These are phyloP conservation scores for Teunomyces lycoperdinae DNA, from an alignment of 805 yeast genomes.

Conservation along the genomic window DNA sequence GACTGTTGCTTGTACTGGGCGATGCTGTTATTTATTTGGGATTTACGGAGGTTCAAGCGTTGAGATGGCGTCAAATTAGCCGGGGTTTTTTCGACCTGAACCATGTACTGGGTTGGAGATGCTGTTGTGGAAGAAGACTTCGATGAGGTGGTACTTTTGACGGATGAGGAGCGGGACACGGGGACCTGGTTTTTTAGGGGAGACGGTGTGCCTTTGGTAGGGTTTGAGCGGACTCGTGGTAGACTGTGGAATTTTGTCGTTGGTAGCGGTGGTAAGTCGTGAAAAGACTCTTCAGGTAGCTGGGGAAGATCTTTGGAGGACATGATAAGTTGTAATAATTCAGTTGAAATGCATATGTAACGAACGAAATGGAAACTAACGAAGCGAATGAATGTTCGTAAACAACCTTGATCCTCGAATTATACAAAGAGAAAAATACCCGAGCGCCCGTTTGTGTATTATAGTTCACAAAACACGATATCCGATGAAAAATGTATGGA, in stretches of 20 bases:
- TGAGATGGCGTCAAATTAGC: conserved; percentile 28
- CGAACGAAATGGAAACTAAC: not conserved
- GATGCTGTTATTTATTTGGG: conserved; percentile 23
- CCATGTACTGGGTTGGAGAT: conserved; percentile 13
- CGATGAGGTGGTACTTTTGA: conserved; percentile 11
- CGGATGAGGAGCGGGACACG: conserved; percentile 16
- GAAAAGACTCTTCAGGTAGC: conserved; percentile 1
- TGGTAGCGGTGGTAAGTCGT: not conserved
- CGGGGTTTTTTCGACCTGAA: conserved; percentile 23
- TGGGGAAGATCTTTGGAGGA: conserved; percentile 5
- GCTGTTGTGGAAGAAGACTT: conserved; percentile 1
- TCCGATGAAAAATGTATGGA: not conserved
- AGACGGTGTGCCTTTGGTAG: conserved; percentile 8
- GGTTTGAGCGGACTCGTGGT: not conserved
- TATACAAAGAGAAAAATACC: not conserved
- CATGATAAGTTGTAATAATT: not conserved
- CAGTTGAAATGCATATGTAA: not conserved
- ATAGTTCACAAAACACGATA: not conserved
- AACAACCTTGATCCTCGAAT: not conserved
- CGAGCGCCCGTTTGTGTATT: not conserved
- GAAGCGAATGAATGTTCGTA: not conserved
- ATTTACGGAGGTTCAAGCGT: conserved; percentile 24
- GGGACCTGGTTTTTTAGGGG: conserved; percentile 15
- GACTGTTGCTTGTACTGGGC: conserved; percentile 13
- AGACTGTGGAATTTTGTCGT: no score